Evolutionary conservation across 192 early-diverging fungal species (phyloP).

Genomic region (Radiomyces spectabilis): DNA sequence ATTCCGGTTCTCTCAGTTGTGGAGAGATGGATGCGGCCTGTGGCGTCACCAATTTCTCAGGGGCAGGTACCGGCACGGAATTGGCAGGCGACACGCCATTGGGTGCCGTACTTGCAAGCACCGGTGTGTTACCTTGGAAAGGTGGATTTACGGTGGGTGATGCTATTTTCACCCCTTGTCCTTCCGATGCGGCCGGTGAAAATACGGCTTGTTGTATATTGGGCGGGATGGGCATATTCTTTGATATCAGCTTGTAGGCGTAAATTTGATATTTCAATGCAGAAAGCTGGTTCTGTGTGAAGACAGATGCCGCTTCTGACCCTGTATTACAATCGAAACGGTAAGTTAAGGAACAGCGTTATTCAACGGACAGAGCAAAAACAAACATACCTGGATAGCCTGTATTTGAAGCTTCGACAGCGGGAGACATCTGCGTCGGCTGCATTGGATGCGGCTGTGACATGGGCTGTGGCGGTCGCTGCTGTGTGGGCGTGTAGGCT

Average conservation of each 20-base stretch:
- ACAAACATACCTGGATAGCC: background rate
- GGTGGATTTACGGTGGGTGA: background rate
- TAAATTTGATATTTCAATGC: slow-evolving; percentile 76
- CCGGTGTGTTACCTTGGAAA: background rate
- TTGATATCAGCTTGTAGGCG: slow-evolving; percentile 75
- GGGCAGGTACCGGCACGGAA: slow-evolving; percentile 23
- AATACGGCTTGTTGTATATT: slow-evolving; percentile 68
- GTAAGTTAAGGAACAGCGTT: no score
- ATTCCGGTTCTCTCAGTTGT: slow-evolving; percentile 32
- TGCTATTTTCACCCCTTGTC: background rate
- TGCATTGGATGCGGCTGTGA: no score
- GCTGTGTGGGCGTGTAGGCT: slow-evolving; percentile 5
- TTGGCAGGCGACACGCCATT: no score
- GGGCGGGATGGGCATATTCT: slow-evolving; percentile 71
- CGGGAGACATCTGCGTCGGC: no score
- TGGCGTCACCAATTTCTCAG: background rate
- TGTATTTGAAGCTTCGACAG: no score
- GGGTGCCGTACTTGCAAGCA: no score
- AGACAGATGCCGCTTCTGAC: slow-evolving; percentile 12
- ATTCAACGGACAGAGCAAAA: background rate
- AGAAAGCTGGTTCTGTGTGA: slow-evolving; percentile 56
- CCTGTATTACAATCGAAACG: no score
- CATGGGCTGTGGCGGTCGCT: no score
- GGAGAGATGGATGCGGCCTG: slow-evolving; percentile 13
- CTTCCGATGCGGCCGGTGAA: slow-evolving; percentile 8